Evolutionary conservation across 257 asterid species (phyloP), one percentile per base, ranked within the genome.

Genomic region (Cynanchum wilfordii): DNA sequence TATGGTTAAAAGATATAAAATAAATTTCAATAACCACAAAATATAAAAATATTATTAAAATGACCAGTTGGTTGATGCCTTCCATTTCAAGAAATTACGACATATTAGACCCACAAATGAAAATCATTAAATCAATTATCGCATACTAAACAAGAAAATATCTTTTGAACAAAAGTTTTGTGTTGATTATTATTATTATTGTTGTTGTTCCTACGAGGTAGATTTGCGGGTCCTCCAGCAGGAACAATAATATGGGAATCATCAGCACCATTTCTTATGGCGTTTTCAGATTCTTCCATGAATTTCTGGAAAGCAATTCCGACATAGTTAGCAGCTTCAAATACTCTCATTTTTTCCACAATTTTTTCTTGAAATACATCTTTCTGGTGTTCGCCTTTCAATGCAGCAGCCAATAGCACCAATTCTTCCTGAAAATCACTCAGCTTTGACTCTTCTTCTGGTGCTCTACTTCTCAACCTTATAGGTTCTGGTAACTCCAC

Each of bases 401-500:
- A 73, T 24, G 68, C 84, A 36, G 86, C 87, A 4, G 83, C 81
- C 81, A 86, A 59, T 69, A 81, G 85, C n/a, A 86, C 90, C 80
- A 86, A 66, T 64, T 86, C 90, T 22, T 19, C 75, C 68, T 83
- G 87, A 70, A 72, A 86, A 3, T 86, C 86, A 20, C 84, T 83
- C 11, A 86, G 67, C 22, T 81, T 76, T 27, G 81, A 75, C 1
- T 73, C 86, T 38, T 83, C 86, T 4, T 79, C 66, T 0, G 77
- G 68, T 33, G 72, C 87, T 0, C 68, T 30, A 0, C 60, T 82
- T 19, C 79, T 73, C 65, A 81, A 17, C 40, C 72, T 86, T 56
- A 73, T 55, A 1, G 85, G 82, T 59, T 86, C 86, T 8, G 82
- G 73, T 59, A 83, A 45, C 25, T 83, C 78, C 33, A 68, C 89